Percentiles rank a stretch among this genome's conserved stretches.
These are phyloP conservation scores for Thielaviopsis cerberus DNA, from an alignment of 2,329 filamentous ascomycete genomes.

Conservation along the genomic window DNA sequence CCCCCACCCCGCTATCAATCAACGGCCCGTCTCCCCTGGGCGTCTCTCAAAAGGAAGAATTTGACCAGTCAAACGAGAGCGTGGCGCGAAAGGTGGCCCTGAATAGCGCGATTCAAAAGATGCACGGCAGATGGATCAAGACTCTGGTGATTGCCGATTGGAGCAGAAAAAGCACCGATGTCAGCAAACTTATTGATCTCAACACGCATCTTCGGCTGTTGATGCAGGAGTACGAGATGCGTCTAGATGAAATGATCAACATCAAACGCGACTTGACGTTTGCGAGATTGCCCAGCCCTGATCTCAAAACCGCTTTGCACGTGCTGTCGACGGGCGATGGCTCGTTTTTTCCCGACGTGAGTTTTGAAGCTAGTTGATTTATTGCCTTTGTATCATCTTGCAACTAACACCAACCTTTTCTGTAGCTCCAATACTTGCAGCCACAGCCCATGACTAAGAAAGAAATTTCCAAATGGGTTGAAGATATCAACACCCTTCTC, in stretches of 20 bases:
- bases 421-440: constrained; percentile 56
- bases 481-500: constrained; percentile 67
- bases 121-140: constrained; percentile 82
- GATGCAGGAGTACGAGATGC: constrained; percentile 38
- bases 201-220: constrained; percentile 53
- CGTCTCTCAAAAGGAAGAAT: constrained; percentile 13
- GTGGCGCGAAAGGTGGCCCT: constrained; percentile 57
- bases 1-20: constrained; percentile 17
- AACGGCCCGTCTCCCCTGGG: constrained; percentile 30
- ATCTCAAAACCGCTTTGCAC: constrained; percentile 75
- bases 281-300: constrained; percentile 70
- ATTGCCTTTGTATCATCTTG: no score
- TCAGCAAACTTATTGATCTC: constrained; percentile 77
- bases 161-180: constrained; percentile 60
- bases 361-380: no score
- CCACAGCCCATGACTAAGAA: constrained; percentile 51
- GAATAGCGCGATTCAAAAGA: constrained; percentile 59
- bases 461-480: constrained; percentile 55
- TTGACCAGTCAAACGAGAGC: constrained; percentile 44
- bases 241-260: constrained; percentile 45
- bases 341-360: constrained; percentile 60
- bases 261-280: constrained; percentile 54
- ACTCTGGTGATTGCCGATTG: constrained; percentile 78
- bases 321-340: constrained; percentile 63
- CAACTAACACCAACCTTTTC: no score